A percentile compares a stretch with the other conserved stretches of the same genome.
phyloP scores from a whole-genome alignment of 768 basidiomycete species.

The Dioszegia crocea region DNA sequence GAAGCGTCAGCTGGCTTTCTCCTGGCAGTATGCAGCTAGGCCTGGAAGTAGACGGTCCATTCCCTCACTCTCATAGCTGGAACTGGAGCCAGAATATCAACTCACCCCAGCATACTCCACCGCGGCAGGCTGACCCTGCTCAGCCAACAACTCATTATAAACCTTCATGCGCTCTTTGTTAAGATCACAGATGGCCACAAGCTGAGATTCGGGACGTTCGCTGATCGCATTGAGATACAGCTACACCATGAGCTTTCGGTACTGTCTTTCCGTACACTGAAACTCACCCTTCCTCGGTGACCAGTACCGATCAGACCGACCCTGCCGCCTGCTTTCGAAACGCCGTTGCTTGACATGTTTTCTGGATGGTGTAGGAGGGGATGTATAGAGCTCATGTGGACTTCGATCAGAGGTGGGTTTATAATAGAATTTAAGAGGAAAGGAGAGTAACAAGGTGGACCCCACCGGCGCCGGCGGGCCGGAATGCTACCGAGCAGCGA shows the following conservation, averaged over 20 bases:
- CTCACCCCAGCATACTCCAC: conserved; percentile 30
- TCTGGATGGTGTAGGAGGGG: background rate
- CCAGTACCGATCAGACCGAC: conserved; percentile 40
- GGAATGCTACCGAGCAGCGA: background rate
- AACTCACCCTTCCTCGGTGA: conserved; percentile 36
- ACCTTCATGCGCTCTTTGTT: conserved; percentile 54
- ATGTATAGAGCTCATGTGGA: background rate
- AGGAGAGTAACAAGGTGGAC: too few species aligned
- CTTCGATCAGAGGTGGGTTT: too few species aligned
- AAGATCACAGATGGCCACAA: conserved; percentile 56
- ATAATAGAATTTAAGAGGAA: too few species aligned
- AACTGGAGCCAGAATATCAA: background rate
- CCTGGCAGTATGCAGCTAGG: background rate
- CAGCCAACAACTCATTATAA: conserved; percentile 53
- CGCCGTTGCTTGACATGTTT: conserved; percentile 5
- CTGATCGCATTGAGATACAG: conserved; percentile 56
- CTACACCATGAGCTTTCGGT: conserved; percentile 26
- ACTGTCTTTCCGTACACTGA: background rate
- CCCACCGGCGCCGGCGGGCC: conserved; percentile 1
- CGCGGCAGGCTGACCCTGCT: conserved; percentile 50
- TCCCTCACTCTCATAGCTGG: too few species aligned
- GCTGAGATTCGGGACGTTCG: conserved; percentile 51
- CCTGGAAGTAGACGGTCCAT: background rate
- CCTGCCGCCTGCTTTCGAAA: conserved; percentile 20
- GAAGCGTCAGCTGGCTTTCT: conserved; percentile 48